Base-by-base conservation (phyloP, 2,329 filamentous ascomycete species). In the Onygenales sp. region DNA sequence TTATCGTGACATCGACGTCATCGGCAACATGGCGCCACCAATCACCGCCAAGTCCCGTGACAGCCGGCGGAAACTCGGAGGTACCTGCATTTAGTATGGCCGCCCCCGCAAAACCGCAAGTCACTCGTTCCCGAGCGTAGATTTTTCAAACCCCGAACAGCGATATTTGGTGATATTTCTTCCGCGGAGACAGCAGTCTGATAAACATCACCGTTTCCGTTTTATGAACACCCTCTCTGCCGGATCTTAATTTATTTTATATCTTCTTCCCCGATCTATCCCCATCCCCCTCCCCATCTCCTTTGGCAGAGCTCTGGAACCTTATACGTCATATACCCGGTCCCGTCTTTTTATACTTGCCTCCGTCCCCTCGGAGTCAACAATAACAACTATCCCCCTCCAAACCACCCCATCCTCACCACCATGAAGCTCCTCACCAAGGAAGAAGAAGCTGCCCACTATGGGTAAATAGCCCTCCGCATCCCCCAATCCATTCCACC, bases 391-490 rank as follows among this genome's bases (percentile, higher is more conserved):
- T 53, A 42, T 52, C 32, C 51, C 41, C 53, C 46, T 51, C 35
- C 53, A 43, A 53, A 39, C 17, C 17, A 48, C 36, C 21, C 51
- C 52, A 51, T 57, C 60, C 60, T 59, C 63, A 9, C 9, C 72
- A 78, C 50, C 58, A 98, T 97, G 93, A 97, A 96, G 85, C 78
- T 97, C 67, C 80, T 97, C 69, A 94, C 87, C 64, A 89, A 92
- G 70, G 89, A 96, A 81, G 89, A 96, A 75, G 91, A 96, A 75
- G 70, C 78, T 56, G 87, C 81, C 52, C 91, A 96, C 80, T 95
- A 94, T 81, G 75, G 78, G 81, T 83, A 72, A 50, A 73, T 60
- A 50, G 31, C 35, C 43, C 54, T 17, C 36, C 21, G 5, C 21
- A 11, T 32, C 36, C 33, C 33, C 1, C 9, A n/a, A 41, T 17